phyloP scores from a whole-genome alignment of 2,329 filamentous ascomycete genomes.

The Talaromyces sp. region DNA sequence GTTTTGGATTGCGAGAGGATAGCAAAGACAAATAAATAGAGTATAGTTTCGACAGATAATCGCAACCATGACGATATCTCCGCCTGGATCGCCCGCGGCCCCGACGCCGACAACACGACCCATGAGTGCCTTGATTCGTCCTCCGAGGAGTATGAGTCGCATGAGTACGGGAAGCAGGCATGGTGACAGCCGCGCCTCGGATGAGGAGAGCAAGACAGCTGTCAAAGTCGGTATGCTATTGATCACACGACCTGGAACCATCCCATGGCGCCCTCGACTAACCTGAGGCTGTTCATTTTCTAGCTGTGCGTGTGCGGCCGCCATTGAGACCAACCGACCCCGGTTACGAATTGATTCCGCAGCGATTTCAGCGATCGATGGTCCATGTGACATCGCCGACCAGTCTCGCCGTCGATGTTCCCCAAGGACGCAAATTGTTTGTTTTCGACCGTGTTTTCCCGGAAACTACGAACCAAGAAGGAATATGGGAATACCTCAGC shows the following conservation, averaged over 20 bases:
- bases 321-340: conserved; percentile 79
- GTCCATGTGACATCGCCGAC: conserved; percentile 85
- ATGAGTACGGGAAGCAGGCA: conserved; percentile 74
- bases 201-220: conserved; percentile 84
- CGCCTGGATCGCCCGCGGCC: conserved; percentile 62
- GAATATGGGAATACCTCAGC: conserved; percentile 87
- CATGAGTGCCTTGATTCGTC: conserved; percentile 74
- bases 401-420: conserved; percentile 81
- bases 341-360: conserved; percentile 89
- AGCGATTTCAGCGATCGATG: conserved; percentile 89
- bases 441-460: conserved; percentile 94
- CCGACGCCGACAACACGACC: conserved; percentile 58
- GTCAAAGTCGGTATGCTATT: conserved; percentile 89
- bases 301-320: conserved; percentile 89
- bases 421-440: conserved; percentile 90
- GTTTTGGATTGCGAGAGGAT: conserved; percentile 1
- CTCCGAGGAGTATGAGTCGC: conserved; percentile 75
- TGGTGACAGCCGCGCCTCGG: conserved; percentile 75
- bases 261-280: not conserved
- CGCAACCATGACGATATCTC: conserved; percentile 61
- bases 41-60: not conserved
- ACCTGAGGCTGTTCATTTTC: not conserved
- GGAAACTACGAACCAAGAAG: conserved; percentile 77
- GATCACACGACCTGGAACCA: conserved; percentile 17
- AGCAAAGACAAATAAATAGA: not conserved